phyloP scores from a whole-genome alignment of 441 rosid genomes.

The Flueggea neowawraea region DNA sequence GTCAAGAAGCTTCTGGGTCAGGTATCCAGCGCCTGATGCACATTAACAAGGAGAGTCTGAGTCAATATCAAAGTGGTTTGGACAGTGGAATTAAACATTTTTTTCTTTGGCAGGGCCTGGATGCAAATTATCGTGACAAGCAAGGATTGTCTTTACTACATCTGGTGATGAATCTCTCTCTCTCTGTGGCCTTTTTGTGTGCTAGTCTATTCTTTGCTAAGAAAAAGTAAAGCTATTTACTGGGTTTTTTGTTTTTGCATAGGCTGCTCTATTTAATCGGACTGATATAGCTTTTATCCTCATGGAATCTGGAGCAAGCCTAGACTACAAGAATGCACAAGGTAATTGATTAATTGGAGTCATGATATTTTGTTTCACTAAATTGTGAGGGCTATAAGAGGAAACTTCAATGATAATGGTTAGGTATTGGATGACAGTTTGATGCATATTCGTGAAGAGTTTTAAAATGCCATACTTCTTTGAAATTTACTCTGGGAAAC shows the following conservation, averaged over 20 bases:
- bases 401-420: conserved; percentile 1
- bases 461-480: too few species aligned
- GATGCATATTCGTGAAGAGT: too few species aligned
- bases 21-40: conserved; percentile 38
- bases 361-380: conserved; percentile 6
- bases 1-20: conserved; percentile 74
- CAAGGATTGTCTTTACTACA: conserved; percentile 93
- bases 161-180: conserved; percentile 41
- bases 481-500: too few species aligned
- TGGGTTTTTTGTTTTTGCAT: conserved; percentile 17
- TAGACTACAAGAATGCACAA: conserved; percentile 80
- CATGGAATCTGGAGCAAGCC: conserved; percentile 85
- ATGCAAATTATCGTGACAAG: conserved; percentile 90
- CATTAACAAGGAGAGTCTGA: background rate
- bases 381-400: background rate
- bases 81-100: conserved; percentile 13
- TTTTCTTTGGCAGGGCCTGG: conserved; percentile 68
- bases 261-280: conserved; percentile 84
- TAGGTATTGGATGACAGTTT: background rate
- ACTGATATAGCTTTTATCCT: conserved; percentile 75
- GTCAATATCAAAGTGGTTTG: background rate
- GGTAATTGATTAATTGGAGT: conserved; percentile 39
- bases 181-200: background rate
- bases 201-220: background rate
- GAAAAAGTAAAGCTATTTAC: background rate